Evolutionary conservation across 306 rosid genomes (phyloP), one percentile per base, ranked within the genome.

Genomic region (Ceratonia siliqua): DNA sequence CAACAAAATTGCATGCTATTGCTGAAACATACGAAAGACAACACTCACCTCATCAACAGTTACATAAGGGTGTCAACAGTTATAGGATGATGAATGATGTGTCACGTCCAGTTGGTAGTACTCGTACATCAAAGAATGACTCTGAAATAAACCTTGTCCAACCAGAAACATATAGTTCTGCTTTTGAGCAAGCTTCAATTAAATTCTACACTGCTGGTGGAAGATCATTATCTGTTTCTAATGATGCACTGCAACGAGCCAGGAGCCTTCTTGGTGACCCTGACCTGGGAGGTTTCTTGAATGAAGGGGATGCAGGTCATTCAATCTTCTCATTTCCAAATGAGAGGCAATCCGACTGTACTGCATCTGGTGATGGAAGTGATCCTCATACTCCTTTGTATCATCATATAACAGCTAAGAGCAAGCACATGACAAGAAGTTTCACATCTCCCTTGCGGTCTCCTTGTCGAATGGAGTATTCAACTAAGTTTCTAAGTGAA

Each of bases 141-240:
- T 81, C 75, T 15, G 67, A 64, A 67, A 78, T 71, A 32, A 68
- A 65, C 20, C 6, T 71, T 56, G 22, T 36, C 52, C 83, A 74
- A 57, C 78, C 56, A 0, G 74, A 81, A 73, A 27, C 71, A 54
- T 55, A 38, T 41, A 73, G 59, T 27, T 73, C 80, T 13, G 68
- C 75, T 35, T 70, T 53, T 52, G 85, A 85, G 55, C 77, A 83
- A 12, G 68, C 88, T 70, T 82, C 94, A 32, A 64, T 94, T 62
- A 91, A 87, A 66, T 91, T 94, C 85, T 83, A 81, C 36, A 91
- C 97, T 35, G 97, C 98, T 0, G 96, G 97, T 9, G 96, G 96
- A 74, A 91, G 91, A 83, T 91, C 97, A 38, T 54, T 94, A 77
- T 94, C 96, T 42, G 78, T 94, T 75, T 91, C 97, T 5, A 80